Evolutionary conservation across 208 protist genomes (phyloP).

Genomic region (Dictyostelium gargantuum): DNA sequence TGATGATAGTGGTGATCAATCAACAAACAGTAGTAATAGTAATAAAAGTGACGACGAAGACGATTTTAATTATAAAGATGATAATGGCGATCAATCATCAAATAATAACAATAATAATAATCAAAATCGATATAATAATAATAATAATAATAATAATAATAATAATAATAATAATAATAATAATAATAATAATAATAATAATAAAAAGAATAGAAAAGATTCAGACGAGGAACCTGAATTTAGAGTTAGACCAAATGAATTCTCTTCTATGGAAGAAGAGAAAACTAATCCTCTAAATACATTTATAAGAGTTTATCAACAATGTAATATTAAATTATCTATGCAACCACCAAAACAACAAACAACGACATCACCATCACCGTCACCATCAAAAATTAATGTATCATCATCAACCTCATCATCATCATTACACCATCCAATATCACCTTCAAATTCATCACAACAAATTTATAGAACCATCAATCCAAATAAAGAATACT

Average conservation of each 20-base stretch:
- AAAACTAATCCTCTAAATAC: constrained; percentile 44
- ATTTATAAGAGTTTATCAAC: constrained; percentile 43
- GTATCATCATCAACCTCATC: neutral
- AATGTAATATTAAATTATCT: constrained; percentile 10
- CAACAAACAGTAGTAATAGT: neutral
- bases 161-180: neutral
- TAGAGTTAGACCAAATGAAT: constrained; percentile 23
- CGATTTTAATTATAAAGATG: neutral
- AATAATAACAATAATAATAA: neutral
- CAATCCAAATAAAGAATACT: constrained; percentile 8
- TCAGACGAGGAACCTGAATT: constrained; percentile 38
- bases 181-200: neutral
- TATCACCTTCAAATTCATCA: neutral
- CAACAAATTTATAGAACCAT: neutral
- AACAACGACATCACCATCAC: neutral
- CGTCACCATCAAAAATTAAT: neutral
- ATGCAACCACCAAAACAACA: neutral
- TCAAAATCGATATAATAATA: neutral
- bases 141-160: neutral
- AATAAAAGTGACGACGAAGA: neutral
- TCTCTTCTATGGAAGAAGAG: constrained; percentile 35
- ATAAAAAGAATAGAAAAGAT: neutral
- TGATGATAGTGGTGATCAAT: neutral
- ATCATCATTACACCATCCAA: neutral
- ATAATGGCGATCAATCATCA: neutral